phyloP scores from a whole-genome alignment of 2,329 filamentous ascomycete genomes.

The Aspergillus novoparasiticus region DNA sequence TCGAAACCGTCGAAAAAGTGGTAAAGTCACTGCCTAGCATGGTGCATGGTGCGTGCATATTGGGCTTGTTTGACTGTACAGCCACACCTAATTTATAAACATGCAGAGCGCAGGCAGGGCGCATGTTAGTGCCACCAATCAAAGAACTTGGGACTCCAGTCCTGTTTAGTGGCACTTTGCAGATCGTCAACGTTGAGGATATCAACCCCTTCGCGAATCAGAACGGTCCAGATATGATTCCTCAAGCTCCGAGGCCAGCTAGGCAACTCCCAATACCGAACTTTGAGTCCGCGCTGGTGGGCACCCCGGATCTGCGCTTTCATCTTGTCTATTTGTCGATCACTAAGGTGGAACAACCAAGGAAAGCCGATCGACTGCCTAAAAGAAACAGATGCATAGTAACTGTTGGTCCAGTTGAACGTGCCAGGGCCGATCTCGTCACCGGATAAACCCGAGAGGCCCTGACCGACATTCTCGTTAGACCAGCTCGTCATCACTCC shows the following conservation, averaged over 20 bases:
- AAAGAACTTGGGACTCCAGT: conserved; percentile 48
- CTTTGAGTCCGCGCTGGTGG: conserved; percentile 55
- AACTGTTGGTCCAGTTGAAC: conserved; percentile 56
- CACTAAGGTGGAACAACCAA: conserved; percentile 53
- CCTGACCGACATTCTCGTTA: conserved; percentile 46
- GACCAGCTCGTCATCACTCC: conserved; percentile 5
- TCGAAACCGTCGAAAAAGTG: neutral
- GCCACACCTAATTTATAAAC: neutral
- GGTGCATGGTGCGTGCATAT: neutral
- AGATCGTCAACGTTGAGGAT: conserved; percentile 63
- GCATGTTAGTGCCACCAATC: conserved; percentile 35
- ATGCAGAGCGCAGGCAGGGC: neutral
- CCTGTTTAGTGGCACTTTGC: conserved; percentile 47
- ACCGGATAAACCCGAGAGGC: conserved; percentile 44
- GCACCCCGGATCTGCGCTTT: conserved; percentile 56
- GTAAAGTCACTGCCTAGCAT: neutral
- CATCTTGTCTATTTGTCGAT: conserved; percentile 49
- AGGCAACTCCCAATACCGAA: conserved; percentile 60
- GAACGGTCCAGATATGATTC: conserved; percentile 57
- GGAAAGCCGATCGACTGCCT: conserved; percentile 49
- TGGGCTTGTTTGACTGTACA: neutral
- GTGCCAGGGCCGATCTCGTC: conserved; percentile 40
- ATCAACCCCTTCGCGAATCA: conserved; percentile 58
- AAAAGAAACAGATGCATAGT: conserved; percentile 61
- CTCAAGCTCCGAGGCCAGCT: conserved; percentile 57